Evolutionary conservation across 257 asterid species (phyloP).

Genomic region (Anisodus acutangulus): DNA sequence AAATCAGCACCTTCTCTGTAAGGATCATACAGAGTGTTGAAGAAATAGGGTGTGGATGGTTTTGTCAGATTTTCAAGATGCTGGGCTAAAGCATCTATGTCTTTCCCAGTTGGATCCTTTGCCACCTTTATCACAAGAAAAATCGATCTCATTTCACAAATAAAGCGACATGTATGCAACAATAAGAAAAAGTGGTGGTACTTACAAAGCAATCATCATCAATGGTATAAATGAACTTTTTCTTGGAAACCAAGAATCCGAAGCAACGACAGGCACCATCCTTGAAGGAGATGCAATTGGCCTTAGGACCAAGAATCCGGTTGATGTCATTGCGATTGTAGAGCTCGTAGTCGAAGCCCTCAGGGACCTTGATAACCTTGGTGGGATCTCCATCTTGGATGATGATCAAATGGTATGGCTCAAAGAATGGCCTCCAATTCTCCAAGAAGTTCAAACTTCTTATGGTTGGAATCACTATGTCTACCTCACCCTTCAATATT

Average conservation of each 20-base stretch:
- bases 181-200: neutral
- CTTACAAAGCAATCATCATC: slow-evolving; percentile 50
- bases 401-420: slow-evolving; percentile 53
- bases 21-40: slow-evolving; percentile 55
- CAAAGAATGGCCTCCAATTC: slow-evolving; percentile 51
- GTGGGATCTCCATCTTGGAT: slow-evolving; percentile 53
- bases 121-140: slow-evolving; percentile 42
- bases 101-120: slow-evolving; percentile 50
- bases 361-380: slow-evolving; percentile 44
- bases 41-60: slow-evolving; percentile 52
- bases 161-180: neutral
- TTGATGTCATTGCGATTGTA: slow-evolving; percentile 49
- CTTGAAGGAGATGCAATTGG: slow-evolving; percentile 53
- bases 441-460: slow-evolving; percentile 50
- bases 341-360: slow-evolving; percentile 53
- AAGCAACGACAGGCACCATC: slow-evolving; percentile 56
- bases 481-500: slow-evolving; percentile 44
- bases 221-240: slow-evolving; percentile 51
- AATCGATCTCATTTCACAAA: neutral
- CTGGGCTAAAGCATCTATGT: slow-evolving; percentile 41
- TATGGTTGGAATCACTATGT: slow-evolving; percentile 54
- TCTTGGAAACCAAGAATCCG: slow-evolving; percentile 53
- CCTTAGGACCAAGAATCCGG: slow-evolving; percentile 48
- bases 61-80: slow-evolving; percentile 45
- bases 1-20: slow-evolving; percentile 51